These are phyloP conservation scores for Pythium rishiriense DNA, from an alignment of 352 stramenopile species.

Conservation along the genomic window DNA sequence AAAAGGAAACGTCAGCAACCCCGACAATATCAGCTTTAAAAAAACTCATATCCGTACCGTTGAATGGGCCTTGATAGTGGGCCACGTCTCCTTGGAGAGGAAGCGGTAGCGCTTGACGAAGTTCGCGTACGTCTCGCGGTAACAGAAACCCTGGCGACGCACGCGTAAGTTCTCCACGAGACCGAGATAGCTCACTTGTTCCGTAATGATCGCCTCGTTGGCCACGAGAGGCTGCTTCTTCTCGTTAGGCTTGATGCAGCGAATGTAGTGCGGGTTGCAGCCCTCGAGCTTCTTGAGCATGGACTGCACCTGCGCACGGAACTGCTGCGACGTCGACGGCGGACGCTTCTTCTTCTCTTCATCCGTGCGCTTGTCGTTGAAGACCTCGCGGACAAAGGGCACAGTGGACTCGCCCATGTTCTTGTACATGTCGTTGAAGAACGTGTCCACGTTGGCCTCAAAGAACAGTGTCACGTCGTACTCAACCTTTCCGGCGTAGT, in stretches of 20 bases:
- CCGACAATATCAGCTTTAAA: background rate
- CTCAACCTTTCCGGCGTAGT: conserved; percentile 87
- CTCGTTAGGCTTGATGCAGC: conserved; percentile 91
- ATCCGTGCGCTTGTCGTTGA: conserved; percentile 75
- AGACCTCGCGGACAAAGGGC: conserved; percentile 74
- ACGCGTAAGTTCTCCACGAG: conserved; percentile 85
- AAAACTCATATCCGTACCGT: conserved; percentile 25
- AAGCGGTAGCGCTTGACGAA: conserved; percentile 89
- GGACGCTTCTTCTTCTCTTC: conserved; percentile 84
- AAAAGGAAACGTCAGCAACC: background rate
- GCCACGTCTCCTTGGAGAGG: conserved; percentile 78
- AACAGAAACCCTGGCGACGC: conserved; percentile 83
- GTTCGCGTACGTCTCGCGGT: conserved; percentile 73
- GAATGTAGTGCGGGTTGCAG: conserved; percentile 91
- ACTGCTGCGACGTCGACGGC: conserved; percentile 83
- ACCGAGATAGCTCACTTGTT: conserved; percentile 82
- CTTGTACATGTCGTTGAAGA: conserved; percentile 80
- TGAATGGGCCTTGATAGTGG: conserved; percentile 59
- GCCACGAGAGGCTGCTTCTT: conserved; percentile 75
- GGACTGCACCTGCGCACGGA: conserved; percentile 74
- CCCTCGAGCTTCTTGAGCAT: conserved; percentile 84
- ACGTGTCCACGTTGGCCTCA: conserved; percentile 83
- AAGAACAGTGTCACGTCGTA: conserved; percentile 88
- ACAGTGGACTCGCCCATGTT: conserved; percentile 74
- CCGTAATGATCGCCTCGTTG: conserved; percentile 63